Percentiles rank a stretch among this genome's conserved stretches.
Evolutionary conservation across 208 protist genomes (phyloP).

Genomic region (Borovskyia barvae): DNA sequence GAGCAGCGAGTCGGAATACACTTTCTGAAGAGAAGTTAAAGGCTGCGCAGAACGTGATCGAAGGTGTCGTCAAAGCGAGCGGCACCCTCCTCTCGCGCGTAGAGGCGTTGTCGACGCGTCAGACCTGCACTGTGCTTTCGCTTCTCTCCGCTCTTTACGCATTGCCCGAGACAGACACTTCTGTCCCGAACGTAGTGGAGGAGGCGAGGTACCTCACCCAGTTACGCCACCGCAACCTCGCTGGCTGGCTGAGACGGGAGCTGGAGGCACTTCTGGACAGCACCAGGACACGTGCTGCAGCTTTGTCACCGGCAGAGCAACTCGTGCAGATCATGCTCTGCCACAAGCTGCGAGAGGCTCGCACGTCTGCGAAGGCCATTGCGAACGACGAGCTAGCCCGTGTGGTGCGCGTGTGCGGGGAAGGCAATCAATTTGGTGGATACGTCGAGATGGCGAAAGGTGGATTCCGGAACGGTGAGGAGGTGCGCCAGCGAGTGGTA

Average conservation of each 20-base stretch:
- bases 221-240: slow-evolving; percentile 73
- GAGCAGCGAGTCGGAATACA: slow-evolving; percentile 37
- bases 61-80: slow-evolving; percentile 7
- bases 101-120: slow-evolving; percentile 47
- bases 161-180: slow-evolving; percentile 66
- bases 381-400: slow-evolving; percentile 60
- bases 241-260: slow-evolving; percentile 67
- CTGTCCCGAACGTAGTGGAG: slow-evolving; percentile 56
- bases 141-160: slow-evolving; percentile 83
- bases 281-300: background rate
- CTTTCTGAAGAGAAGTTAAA: slow-evolving; percentile 71
- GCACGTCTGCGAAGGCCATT: slow-evolving; percentile 33
- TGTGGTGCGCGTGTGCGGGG: slow-evolving; percentile 75
- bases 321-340: slow-evolving; percentile 80
- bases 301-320: slow-evolving; percentile 36
- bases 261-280: slow-evolving; percentile 38
- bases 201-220: slow-evolving; percentile 75
- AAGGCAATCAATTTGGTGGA: slow-evolving; percentile 82
- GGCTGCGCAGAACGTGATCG: slow-evolving; percentile 24
- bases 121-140: slow-evolving; percentile 54
- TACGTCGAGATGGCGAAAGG: slow-evolving; percentile 65
- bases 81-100: slow-evolving; percentile 29
- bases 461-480: slow-evolving; percentile 37
- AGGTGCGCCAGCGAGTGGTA: slow-evolving; percentile 72
- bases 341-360: slow-evolving; percentile 68